Percentiles rank a stretch among this genome's conserved stretches.
These are phyloP conservation scores for Trifolium repens DNA, from an alignment of 306 rosid genomes.

Conservation along the genomic window DNA sequence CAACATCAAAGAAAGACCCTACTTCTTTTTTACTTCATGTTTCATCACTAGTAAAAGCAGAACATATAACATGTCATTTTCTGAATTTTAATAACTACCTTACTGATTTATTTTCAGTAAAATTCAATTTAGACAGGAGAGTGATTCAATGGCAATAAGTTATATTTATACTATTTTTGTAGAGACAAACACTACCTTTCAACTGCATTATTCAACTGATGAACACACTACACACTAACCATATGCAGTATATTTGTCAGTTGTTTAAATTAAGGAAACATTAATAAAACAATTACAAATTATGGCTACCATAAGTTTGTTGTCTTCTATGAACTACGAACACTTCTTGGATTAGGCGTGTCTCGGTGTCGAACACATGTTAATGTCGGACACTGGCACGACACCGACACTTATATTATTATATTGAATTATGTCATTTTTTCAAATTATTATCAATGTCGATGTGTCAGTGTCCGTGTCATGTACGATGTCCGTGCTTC, in stretches of 20 bases:
- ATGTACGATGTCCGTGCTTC: too few relatives aligned
- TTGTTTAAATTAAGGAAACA: conserved; percentile 18
- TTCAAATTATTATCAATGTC: too few relatives aligned
- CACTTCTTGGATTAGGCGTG: too few relatives aligned
- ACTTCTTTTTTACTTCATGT: neutral
- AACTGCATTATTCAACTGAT: conserved; percentile 36
- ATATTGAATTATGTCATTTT: too few relatives aligned
- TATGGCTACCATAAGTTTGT: conserved; percentile 8
- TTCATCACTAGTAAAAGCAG: neutral
- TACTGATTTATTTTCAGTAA: conserved; percentile 8
- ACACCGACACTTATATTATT: too few relatives aligned
- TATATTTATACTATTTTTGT: conserved; percentile 11
- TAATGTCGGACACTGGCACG: too few relatives aligned
- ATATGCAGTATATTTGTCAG: conserved; percentile 20
- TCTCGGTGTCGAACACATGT: too few relatives aligned
- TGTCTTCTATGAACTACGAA: neutral
- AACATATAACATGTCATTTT: conserved; percentile 20
- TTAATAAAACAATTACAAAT: conserved; percentile 4
- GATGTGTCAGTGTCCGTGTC: too few relatives aligned
- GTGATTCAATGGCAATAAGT: neutral
- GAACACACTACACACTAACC: neutral
- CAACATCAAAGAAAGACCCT: neutral
- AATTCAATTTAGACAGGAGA: conserved; percentile 2
- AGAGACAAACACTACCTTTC: conserved; percentile 30
- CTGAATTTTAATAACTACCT: conserved; percentile 27